Evolutionary conservation across 352 stramenopile genomes (phyloP).

Genomic region (Globisporangium radiosum): DNA sequence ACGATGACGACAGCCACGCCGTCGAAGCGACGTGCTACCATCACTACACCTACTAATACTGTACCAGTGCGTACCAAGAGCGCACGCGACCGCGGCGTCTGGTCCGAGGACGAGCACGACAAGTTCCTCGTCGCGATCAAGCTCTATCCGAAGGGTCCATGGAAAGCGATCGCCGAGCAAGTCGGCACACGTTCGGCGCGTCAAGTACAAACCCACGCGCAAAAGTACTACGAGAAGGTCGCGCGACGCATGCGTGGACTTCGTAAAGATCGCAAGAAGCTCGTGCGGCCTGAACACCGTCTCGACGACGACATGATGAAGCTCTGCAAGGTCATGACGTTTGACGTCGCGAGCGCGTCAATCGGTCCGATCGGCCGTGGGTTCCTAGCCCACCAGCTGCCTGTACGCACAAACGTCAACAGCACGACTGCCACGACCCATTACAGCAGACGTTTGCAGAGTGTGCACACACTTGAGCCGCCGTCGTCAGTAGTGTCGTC

Average conservation of each 20-base stretch:
- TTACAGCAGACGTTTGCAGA: too few relatives aligned
- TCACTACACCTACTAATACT: constrained; percentile 2
- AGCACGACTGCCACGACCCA: neutral
- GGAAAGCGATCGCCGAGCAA: constrained; percentile 18
- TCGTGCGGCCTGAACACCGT: constrained; percentile 44
- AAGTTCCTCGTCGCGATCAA: constrained; percentile 22
- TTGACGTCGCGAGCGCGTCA: neutral
- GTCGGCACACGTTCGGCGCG: constrained; percentile 36
- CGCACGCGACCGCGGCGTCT: constrained; percentile 10
- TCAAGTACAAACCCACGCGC: constrained; percentile 54
- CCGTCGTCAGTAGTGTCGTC: neutral
- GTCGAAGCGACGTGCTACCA: neutral
- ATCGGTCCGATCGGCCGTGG: neutral
- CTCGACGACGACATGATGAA: constrained; percentile 37
- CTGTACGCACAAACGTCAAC: neutral
- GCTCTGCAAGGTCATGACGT: constrained; percentile 8
- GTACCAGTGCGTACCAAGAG: neutral
- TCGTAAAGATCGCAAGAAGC: constrained; percentile 53
- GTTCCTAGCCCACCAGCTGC: neutral
- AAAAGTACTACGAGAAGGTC: constrained; percentile 74
- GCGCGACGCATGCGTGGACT: constrained; percentile 47
- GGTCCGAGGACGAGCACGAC: constrained; percentile 30
- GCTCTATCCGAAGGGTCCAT: constrained; percentile 21
- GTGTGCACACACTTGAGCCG: neutral
- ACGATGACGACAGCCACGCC: neutral